These are phyloP conservation scores for Narthecium ossifragum DNA, from an alignment of 106 monocot species.

Conservation along the genomic window DNA sequence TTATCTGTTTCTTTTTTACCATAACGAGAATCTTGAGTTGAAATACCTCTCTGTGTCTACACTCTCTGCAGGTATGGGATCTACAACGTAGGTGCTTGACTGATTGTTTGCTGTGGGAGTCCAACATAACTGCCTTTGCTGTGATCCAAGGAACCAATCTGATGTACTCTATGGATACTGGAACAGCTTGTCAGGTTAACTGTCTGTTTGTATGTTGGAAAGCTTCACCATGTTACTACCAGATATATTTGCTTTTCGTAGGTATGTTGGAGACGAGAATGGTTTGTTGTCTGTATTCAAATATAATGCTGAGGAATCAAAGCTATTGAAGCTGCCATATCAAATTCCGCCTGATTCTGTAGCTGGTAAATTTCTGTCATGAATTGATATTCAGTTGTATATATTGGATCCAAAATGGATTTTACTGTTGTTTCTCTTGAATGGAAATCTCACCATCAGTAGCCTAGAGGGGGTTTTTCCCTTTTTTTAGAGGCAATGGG, in stretches of 20 bases:
- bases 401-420: no score
- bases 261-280: constrained; percentile 93
- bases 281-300: constrained; percentile 79
- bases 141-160: constrained; percentile 64
- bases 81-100: constrained; percentile 60
- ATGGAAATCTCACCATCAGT: no score
- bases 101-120: constrained; percentile 72
- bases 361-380: constrained; percentile 33
- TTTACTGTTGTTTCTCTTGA: not conserved
- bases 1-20: not conserved
- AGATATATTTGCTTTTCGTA: constrained; percentile 20
- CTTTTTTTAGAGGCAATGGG: no score
- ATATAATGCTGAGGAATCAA: constrained; percentile 53
- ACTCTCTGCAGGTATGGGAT: constrained; percentile 81
- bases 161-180: constrained; percentile 43
- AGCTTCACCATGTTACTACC: not conserved
- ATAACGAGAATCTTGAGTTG: not conserved
- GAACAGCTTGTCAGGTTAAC: not conserved
- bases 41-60: not conserved
- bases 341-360: constrained; percentile 43
- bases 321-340: constrained; percentile 63
- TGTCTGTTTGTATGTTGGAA: not conserved
- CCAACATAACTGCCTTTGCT: constrained; percentile 85
- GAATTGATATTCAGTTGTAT: not conserved
- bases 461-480: no score